These are phyloP conservation scores for Talaromyces borbonicus DNA, from an alignment of 495 filamentous ascomycete species.

Conservation along the genomic window DNA sequence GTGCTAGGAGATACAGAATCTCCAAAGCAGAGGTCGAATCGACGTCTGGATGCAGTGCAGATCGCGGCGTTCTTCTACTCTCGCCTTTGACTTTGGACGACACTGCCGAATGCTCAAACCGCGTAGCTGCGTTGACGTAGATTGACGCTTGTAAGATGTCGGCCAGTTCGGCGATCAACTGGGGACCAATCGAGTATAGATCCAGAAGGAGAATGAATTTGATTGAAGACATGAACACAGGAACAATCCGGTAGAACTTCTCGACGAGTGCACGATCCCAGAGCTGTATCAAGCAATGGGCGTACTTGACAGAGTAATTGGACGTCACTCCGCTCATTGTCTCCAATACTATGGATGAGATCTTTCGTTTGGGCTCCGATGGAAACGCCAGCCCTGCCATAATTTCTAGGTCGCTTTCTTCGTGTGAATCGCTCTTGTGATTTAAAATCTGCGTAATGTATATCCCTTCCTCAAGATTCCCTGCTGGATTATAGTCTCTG, in stretches of 20 bases:
- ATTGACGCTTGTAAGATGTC: slow-evolving; percentile 43
- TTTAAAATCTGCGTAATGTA: slow-evolving; percentile 50
- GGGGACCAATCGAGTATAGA: slow-evolving; percentile 28
- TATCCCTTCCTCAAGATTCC: slow-evolving; percentile 14
- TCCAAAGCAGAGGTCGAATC: slow-evolving; percentile 47
- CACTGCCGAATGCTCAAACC: slow-evolving; percentile 37
- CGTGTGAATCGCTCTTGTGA: slow-evolving; percentile 37
- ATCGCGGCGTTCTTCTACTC: slow-evolving; percentile 31
- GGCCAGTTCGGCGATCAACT: slow-evolving; percentile 44
- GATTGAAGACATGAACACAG: slow-evolving; percentile 47
- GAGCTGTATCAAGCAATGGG: slow-evolving; percentile 41
- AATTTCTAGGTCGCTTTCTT: slow-evolving; percentile 46
- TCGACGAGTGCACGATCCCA: slow-evolving; percentile 56
- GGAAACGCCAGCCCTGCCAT: slow-evolving; percentile 43
- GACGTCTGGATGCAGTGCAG: slow-evolving; percentile 38
- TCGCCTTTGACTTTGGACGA: slow-evolving; percentile 28
- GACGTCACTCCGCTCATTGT: slow-evolving; percentile 32
- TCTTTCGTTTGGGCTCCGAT: slow-evolving; percentile 37
- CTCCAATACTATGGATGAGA: slow-evolving; percentile 52
- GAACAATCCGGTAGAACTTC: slow-evolving; percentile 46
- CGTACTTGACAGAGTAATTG: slow-evolving; percentile 43
- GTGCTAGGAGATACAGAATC: slow-evolving; percentile 48
- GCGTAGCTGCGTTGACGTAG: slow-evolving; percentile 47
- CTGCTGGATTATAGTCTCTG: neutral
- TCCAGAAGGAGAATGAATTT: slow-evolving; percentile 44